Evolutionary conservation across 164 flowering plant genomes (phyloP).

Genomic region (Magnolia sinica): DNA sequence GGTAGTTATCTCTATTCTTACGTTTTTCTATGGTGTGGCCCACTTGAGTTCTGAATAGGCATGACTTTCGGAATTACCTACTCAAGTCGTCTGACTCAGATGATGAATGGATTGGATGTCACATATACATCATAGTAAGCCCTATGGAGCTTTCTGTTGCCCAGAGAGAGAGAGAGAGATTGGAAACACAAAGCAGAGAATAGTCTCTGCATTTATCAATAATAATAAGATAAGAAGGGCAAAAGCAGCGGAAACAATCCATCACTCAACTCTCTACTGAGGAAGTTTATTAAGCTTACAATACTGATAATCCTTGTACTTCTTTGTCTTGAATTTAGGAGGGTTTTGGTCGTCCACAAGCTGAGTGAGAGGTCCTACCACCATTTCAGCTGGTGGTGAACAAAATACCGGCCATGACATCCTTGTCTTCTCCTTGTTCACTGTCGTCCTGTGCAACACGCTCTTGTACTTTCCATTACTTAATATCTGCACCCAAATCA

Average conservation of each 20-base stretch:
- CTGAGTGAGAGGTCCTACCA: constrained; percentile 63
- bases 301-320: constrained; percentile 53
- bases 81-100: not conserved
- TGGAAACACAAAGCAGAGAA: not conserved
- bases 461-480: constrained; percentile 62
- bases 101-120: not conserved
- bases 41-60: too few species aligned
- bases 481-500: constrained; percentile 32
- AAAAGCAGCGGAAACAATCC: not conserved
- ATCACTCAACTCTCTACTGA: constrained; percentile 23
- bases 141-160: not conserved
- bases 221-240: not conserved
- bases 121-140: not conserved
- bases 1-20: too few species aligned
- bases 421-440: constrained; percentile 52
- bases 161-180: not conserved
- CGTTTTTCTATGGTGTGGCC: too few species aligned
- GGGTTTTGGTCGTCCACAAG: constrained; percentile 46
- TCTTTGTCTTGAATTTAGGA: constrained; percentile 60
- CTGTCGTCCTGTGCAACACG: constrained; percentile 50
- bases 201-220: not conserved
- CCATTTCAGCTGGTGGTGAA: constrained; percentile 51
- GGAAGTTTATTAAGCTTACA: constrained; percentile 83
- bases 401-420: constrained; percentile 70
- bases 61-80: too few species aligned